Evolutionary conservation across 495 filamentous ascomycete genomes (phyloP).

Genomic region (Aspergillus olivimuriae): DNA sequence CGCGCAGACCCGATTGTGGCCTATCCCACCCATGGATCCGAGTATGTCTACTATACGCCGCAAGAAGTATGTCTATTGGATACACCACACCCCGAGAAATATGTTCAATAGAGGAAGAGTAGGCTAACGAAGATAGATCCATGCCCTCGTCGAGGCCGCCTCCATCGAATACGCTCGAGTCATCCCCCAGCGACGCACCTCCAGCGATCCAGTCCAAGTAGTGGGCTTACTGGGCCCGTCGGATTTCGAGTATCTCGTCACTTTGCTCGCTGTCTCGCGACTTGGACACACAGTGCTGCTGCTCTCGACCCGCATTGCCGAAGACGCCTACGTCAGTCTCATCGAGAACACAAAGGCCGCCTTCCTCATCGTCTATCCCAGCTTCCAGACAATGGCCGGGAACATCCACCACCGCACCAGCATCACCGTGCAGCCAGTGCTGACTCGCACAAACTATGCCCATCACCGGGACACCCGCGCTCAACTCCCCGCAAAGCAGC

Average conservation of each 20-base stretch:
- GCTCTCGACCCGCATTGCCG: constrained; percentile 38
- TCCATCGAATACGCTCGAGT: constrained; percentile 15
- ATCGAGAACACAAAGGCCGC: constrained; percentile 18
- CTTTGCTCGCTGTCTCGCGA: constrained; percentile 35
- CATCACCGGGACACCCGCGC: background rate
- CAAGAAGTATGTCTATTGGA: constrained; percentile 16
- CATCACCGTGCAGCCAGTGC: constrained; percentile 7
- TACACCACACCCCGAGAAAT: background rate
- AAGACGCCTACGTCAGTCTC: constrained; percentile 37
- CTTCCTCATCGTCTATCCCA: constrained; percentile 15
- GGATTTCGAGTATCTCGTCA: constrained; percentile 38
- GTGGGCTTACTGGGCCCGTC: constrained; percentile 38
- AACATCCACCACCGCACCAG: constrained; percentile 11
- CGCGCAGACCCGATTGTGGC: constrained; percentile 26
- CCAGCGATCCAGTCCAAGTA: constrained; percentile 30
- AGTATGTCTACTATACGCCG: constrained; percentile 31
- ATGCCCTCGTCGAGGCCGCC: constrained; percentile 26
- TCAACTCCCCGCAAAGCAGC: constrained; percentile 5
- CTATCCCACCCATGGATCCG: constrained; percentile 21
- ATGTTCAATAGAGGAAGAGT: background rate
- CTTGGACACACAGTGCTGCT: constrained; percentile 43
- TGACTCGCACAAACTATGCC: constrained; percentile 6
- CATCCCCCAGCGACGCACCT: constrained; percentile 17
- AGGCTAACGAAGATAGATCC: constrained; percentile 12
- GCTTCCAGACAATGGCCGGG: constrained; percentile 10